Evolutionary conservation across 2,329 filamentous ascomycete genomes (phyloP), one percentile per base, ranked within the genome.

Genomic region (Aspergillus terreus): DNA sequence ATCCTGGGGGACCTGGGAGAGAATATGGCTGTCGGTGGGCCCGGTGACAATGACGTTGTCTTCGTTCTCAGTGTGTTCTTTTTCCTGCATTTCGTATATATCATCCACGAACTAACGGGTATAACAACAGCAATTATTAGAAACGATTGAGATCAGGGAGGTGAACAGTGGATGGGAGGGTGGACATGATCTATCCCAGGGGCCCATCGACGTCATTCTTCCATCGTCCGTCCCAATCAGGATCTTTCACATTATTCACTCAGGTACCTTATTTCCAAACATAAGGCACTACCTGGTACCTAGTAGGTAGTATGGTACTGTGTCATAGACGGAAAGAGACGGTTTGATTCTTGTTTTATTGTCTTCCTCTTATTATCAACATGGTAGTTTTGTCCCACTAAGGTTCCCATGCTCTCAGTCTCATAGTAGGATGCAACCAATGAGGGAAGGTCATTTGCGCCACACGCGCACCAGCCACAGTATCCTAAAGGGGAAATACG

Each of bases 11-110:
- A 55, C 23, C n/a, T 58, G 43, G 1, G 57, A 54, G 6, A 58
- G 51, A 6, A 47, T n/a, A 53, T 59, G 57, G 23, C 57, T 59
- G 21, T 58, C 57, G 12, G 57, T 59, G 1, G 55, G 55, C 1
- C 53, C 54, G 14, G 6, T 15, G 15, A 46, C 44, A n/a, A 46
- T 40, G 17, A 46, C 19, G 32, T 44, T 10, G 6, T 44, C 9
- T 10, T 44, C n/a, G n/a, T 44, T 67, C 6, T n/a, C 5, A 14
- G 27, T 30, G 10, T 30, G 27, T 30, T 30, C 27, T 30, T 11
- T 30, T 30, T 30, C 27, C 27, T 30, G 27, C 27, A 30, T 30
- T 30, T 27, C 4, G 25, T 27, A 6, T 6, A 27, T 9, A 27
- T 6, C 3, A 19, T 19, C 19, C 7, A 27, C 25, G 4, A 7